Conservation (phyloP, 2,329 filamentous ascomycete genomes). For the Thelonectria rubi region DNA sequence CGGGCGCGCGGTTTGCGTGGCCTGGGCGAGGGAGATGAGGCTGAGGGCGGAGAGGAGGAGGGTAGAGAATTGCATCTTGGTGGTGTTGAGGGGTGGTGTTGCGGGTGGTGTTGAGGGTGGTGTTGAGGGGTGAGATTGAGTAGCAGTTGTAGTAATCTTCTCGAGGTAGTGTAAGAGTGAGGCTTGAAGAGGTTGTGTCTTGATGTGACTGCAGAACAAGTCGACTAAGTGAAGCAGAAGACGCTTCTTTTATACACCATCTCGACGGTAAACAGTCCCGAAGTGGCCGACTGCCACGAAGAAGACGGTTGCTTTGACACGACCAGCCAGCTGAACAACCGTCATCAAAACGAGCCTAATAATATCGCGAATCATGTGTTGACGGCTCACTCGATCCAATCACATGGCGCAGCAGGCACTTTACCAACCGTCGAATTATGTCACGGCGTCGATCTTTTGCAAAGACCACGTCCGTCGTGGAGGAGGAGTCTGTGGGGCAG, state of each 20-base stretch:
- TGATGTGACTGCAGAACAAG: no score
- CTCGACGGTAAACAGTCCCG: no score
- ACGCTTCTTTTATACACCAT: neutral
- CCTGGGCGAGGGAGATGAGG: slow-evolving; percentile 2
- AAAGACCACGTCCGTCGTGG: no score
- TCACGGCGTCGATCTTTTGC: no score
- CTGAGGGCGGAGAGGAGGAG: neutral
- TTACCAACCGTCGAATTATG: neutral
- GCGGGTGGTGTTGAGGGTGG: neutral
- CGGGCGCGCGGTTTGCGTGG: slow-evolving; percentile 9
- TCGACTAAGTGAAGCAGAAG: neutral
- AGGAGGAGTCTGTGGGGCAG: no score
- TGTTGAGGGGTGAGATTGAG: neutral
- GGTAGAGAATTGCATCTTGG: neutral
- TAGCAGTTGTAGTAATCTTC: no score
- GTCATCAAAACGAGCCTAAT: neutral
- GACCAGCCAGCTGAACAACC: neutral
- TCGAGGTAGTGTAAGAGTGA: neutral
- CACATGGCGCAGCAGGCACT: neutral
- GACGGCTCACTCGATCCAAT: neutral
- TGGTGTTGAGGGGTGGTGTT: neutral
- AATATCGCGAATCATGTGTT: neutral
- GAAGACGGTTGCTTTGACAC: neutral
- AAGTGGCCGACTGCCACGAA: neutral
- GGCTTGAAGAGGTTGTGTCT: neutral